Evolutionary conservation across 169 alveolate genomes (phyloP).

Genomic region (Miamiensis avidus): DNA sequence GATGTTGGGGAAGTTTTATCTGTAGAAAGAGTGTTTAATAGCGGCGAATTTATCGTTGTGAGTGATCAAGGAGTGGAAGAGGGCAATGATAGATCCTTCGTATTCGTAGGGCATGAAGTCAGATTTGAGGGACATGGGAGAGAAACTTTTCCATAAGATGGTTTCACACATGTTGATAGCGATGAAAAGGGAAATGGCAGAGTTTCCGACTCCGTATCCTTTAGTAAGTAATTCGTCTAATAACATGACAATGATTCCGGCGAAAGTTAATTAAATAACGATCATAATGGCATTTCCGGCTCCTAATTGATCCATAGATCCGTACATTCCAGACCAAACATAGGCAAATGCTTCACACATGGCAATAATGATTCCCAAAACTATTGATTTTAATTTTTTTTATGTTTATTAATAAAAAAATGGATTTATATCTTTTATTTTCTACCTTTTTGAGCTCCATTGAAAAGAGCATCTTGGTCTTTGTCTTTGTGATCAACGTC

Average conservation of each 20-base stretch:
- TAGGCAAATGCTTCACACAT: conserved; percentile 99
- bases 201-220: conserved; percentile 99
- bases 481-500: conserved; percentile 97
- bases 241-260: conserved; percentile 99
- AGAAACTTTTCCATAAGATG: conserved; percentile 98
- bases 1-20: conserved; percentile 98
- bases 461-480: conserved; percentile 98
- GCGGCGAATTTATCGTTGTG: conserved; percentile 92
- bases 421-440: no score
- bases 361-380: conserved; percentile 98
- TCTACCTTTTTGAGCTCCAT: conserved; percentile 96
- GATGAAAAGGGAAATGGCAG: conserved; percentile 99
- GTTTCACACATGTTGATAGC: conserved; percentile 99
- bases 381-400: no score
- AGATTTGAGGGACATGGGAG: conserved; percentile 87
- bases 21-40: conserved; percentile 94
- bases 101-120: conserved; percentile 91
- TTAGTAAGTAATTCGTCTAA: conserved; percentile 99
- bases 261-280: conserved; percentile 95
- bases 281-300: conserved; percentile 96
- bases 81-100: conserved; percentile 99
- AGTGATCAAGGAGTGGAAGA: conserved; percentile 96
- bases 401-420: no score
- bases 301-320: conserved; percentile 97
- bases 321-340: conserved; percentile 98